These are phyloP conservation scores for Metarhizium humberi DNA, from an alignment of 2,329 filamentous ascomycete species.

Conservation along the genomic window DNA sequence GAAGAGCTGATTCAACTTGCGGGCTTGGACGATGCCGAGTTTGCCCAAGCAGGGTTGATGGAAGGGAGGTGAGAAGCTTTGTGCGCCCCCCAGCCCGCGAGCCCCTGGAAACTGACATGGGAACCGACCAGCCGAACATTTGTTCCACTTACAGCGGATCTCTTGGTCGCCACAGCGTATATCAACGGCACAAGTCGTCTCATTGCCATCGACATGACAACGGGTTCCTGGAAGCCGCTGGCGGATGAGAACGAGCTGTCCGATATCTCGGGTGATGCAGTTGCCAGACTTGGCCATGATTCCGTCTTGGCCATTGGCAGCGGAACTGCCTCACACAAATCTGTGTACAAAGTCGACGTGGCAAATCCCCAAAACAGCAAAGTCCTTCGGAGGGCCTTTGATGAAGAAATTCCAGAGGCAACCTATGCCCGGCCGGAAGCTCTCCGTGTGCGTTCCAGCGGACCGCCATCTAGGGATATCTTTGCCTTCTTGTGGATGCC, in stretches of 20 bases:
- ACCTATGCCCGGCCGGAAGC: constrained; percentile 29
- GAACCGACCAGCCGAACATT: constrained; percentile 26
- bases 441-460: constrained; percentile 20
- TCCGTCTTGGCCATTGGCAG: constrained; percentile 29
- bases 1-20: constrained; percentile 22
- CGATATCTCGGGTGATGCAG: constrained; percentile 22
- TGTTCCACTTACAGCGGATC: constrained; percentile 23
- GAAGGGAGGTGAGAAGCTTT: constrained; percentile 20
- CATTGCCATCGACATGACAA: constrained; percentile 28
- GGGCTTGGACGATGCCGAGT: constrained; percentile 31
- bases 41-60: constrained; percentile 24
- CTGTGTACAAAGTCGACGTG: constrained; percentile 26
- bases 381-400: constrained; percentile 24
- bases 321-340: constrained; percentile 19
- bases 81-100: background rate
- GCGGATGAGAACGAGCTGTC: constrained; percentile 19
- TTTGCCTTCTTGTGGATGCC: constrained; percentile 41
- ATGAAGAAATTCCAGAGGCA: constrained; percentile 17
- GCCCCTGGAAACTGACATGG: background rate
- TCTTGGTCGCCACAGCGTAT: constrained; percentile 24
- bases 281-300: constrained; percentile 24
- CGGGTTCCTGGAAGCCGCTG: constrained; percentile 19
- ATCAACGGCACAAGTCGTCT: constrained; percentile 24
- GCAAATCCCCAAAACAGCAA: constrained; percentile 13
- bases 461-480: constrained; percentile 20